A percentile compares a stretch with the other conserved stretches of the same genome.
phyloP scores from a whole-genome alignment of 2,329 filamentous ascomycete species.

The Fusarium euwallaceae region DNA sequence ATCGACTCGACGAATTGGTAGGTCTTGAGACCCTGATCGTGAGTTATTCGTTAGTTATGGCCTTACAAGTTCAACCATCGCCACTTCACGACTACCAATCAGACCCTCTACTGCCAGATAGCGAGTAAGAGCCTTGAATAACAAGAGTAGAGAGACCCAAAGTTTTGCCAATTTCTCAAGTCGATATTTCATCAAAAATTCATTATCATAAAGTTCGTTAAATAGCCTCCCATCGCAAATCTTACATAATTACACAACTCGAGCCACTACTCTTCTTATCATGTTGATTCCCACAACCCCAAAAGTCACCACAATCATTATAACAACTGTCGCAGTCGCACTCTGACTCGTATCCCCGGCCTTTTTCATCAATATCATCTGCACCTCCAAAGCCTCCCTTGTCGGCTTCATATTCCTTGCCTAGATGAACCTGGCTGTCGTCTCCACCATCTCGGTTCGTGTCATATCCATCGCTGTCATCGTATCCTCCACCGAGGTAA shows the following conservation, averaged over 20 bases:
- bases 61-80: too few species aligned
- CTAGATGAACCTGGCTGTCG: neutral
- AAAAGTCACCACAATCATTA: neutral
- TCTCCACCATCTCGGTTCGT: neutral
- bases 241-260: constrained; percentile 25
- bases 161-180: too few species aligned
- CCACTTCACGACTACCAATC: too few species aligned
- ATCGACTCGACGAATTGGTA: too few species aligned
- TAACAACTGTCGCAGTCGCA: constrained; percentile 3
- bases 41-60: too few species aligned
- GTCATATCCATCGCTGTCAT: constrained; percentile 7
- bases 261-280: constrained; percentile 4
- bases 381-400: neutral
- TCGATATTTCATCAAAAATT: neutral
- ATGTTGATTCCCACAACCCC: neutral
- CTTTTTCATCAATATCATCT: neutral
- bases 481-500: neutral
- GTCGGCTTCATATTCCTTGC: neutral
- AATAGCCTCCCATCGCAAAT: neutral
- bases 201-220: neutral
- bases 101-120: too few species aligned
- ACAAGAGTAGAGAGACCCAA: too few species aligned
- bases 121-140: too few species aligned
- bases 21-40: too few species aligned
- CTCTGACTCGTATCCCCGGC: neutral